Evolutionary conservation across 352 stramenopile species (phyloP).

Genomic region (Discostella stelligera): DNA sequence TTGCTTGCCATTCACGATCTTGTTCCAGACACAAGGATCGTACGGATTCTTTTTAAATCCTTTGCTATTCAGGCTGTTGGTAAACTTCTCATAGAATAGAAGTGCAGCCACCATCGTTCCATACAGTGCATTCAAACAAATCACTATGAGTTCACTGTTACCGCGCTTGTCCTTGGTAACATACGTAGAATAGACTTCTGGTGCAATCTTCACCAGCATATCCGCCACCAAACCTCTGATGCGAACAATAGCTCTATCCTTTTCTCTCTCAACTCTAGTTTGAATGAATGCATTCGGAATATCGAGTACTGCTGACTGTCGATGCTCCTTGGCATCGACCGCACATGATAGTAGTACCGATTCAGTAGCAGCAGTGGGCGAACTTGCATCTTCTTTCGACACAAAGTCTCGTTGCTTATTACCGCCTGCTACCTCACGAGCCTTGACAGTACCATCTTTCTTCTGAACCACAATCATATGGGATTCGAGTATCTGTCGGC

Average conservation of each 20-base stretch:
- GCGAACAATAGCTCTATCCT: constrained; percentile 20
- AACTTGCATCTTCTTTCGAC: constrained; percentile 19
- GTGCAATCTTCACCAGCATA: constrained; percentile 19
- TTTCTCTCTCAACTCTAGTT: constrained; percentile 7
- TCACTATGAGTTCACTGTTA: constrained; percentile 1
- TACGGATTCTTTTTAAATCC: constrained; percentile 53
- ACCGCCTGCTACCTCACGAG: neutral
- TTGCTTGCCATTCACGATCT: neutral
- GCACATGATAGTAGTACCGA: constrained; percentile 7
- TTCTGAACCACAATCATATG: constrained; percentile 24
- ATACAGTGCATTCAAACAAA: constrained; percentile 10
- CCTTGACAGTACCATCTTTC: constrained; percentile 12
- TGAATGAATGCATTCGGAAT: constrained; percentile 28
- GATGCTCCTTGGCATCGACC: constrained; percentile 19
- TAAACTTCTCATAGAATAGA: constrained; percentile 43
- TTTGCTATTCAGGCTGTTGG: constrained; percentile 13
- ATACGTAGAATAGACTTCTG: constrained; percentile 25
- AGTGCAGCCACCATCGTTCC: constrained; percentile 19
- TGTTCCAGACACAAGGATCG: constrained; percentile 43
- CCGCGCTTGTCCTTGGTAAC: constrained; percentile 10
- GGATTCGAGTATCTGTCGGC: neutral
- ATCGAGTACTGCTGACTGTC: constrained; percentile 14
- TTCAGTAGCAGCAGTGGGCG: constrained; percentile 6
- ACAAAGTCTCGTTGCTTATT: constrained; percentile 3
- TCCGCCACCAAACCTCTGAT: neutral